Base-by-base conservation (phyloP, 371 early-diverging fungal species). In the Nematocida sp. region DNA sequence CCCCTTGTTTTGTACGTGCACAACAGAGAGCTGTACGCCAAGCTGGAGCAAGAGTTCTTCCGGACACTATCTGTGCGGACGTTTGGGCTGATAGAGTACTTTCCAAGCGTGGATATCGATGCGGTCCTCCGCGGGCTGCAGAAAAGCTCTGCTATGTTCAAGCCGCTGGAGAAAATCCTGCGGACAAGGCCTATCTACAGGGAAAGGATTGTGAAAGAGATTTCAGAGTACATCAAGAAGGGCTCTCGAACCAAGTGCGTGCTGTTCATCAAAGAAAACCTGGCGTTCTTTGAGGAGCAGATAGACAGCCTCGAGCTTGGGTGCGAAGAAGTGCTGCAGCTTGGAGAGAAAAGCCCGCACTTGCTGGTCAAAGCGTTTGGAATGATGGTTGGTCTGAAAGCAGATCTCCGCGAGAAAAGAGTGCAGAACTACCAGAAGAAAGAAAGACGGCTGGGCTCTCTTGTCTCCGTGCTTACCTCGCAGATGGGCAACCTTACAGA, bases 71-170 rank as follows among this genome's bases (percentile, higher is more conserved):
- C 58, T 25, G 21, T 11, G 1, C 27, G 56, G 13, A 29, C 36
- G 21, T 37, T 19, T 8, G 27, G 11, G 21, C 17, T 23, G 7
- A 13, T 67, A 2, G 67, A 57, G 41, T 21, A 67, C 57, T 67
- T 67, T 45, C 67, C 67, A 17, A 15, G 37, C 37, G 40, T 67
- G 17, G 67, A 67, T 43, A 55, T 67, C 23, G 41, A 55, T n/a
- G 17, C 7, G 32, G 8, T 67, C 3, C 11, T 67, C 4, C 17
- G 21, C 1, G 19, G 7, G 5, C 38, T 67, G 15, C 19, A 54
- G 1, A 55, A 58, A 40, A 67, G 34, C 48, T 45, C 46, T 25
- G 8, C 21, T 23, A 38, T 67, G 27, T 67, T 67, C 15, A 67
- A 58, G 3, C n/a, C 32, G 1, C 32, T 67, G 2, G 67, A 67